Base-by-base conservation (phyloP, 768 basidiomycete genomes). In the Lactarius vividus region DNA sequence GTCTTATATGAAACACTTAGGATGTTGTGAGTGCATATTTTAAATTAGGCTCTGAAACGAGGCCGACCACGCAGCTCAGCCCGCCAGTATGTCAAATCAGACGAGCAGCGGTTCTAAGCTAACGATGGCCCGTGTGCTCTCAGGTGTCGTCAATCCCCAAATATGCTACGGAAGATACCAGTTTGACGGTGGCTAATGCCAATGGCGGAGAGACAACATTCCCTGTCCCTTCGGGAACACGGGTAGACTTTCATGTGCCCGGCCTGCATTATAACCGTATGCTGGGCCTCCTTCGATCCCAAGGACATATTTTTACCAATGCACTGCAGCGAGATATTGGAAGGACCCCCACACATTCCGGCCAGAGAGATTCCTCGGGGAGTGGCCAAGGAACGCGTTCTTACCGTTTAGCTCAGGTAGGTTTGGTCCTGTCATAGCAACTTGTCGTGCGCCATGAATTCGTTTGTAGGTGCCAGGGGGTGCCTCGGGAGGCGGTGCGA, bases 191-290 rank as follows among this genome's bases (percentile, higher is more conserved):
- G 4, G 72, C 73, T 7, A 77, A 72, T 9, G 77, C 66, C 6
- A 69, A 76, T 9, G 83, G 82, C 29, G 78, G 80, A 65, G 76
- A 75, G 57, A 73, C 69, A 31, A 72, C 72, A 0, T 72, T 85
- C 9, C 76, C 77, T 10, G 73, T 84, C 53, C 83, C 83, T 8
- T 77, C 79, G 63, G 83, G 79, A 39, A 77, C 78, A 7, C 55
- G 66, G 13, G 65, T 85, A n/a, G 61, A 64, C 0, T 71, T 85
- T 16, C 72, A 78, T 68, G 73, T 76, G 2, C 71, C 77, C 28
- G 83, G 77, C 11, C 64, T 84, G 31, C 84, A 85, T 67, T 79
- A 84, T 64, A 85, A 85, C 69, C 82, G 83, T 84, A 72, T 15
- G 61, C 23, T 16, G 18, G 20, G n/a, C 28, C 2, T 15, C n/a